phyloP scores from a whole-genome alignment of 2,329 filamentous ascomycete genomes.

The Neopestalotiopsis sp. region DNA sequence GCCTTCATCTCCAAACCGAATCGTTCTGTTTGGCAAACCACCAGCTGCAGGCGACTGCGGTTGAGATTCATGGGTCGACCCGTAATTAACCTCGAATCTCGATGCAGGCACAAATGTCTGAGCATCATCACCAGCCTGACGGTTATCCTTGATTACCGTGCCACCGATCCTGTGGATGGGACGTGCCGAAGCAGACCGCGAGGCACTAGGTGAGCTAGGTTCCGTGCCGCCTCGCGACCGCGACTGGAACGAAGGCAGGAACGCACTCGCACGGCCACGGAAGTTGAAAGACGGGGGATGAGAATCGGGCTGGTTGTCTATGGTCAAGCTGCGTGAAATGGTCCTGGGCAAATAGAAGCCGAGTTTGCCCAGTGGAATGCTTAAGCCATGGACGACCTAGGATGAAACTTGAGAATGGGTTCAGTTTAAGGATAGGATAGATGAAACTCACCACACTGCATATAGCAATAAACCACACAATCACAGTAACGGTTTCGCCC shows the following conservation, averaged over 20 bases:
- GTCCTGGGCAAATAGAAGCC: constrained; percentile 68
- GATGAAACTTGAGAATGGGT: not conserved
- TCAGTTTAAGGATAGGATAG: not conserved
- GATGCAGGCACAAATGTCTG: constrained; percentile 10
- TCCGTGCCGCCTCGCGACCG: constrained; percentile 15
- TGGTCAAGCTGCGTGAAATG: constrained; percentile 57
- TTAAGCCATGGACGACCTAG: constrained; percentile 80
- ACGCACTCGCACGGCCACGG: constrained; percentile 36
- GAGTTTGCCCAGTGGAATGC: constrained; percentile 77
- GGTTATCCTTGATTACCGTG: constrained; percentile 6
- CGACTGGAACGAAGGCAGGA: constrained; percentile 26
- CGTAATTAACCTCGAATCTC: not conserved
- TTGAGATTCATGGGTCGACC: not conserved
- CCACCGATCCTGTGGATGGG: constrained; percentile 46
- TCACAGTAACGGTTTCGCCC: constrained; percentile 69
- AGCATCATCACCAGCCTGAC: not conserved
- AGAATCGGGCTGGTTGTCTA: constrained; percentile 27
- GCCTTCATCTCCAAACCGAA: constrained; percentile 7
- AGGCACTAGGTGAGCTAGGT: constrained; percentile 11
- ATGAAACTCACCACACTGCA: constrained; percentile 76
- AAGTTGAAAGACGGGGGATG: constrained; percentile 33
- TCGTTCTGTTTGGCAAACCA: constrained; percentile 3
- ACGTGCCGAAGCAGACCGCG: constrained; percentile 24
- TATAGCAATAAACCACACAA: constrained; percentile 86
- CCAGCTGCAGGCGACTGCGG: not conserved